These are phyloP conservation scores for Paecilomyces sp. DNA, from an alignment of 2,329 filamentous ascomycete species.

Conservation along the genomic window DNA sequence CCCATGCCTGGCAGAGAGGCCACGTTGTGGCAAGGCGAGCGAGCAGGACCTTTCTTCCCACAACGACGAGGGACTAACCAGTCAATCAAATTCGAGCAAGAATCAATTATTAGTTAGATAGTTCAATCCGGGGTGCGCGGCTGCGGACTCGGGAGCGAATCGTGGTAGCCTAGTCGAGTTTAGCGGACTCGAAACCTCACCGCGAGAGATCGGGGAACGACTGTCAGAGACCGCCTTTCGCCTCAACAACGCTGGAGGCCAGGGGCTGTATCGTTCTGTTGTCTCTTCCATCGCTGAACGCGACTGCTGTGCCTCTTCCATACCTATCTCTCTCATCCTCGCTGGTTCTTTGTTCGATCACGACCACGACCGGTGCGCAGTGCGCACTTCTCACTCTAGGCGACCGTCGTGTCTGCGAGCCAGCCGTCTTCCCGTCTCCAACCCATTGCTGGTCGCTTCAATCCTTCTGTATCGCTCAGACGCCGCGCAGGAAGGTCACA, in stretches of 20 bases:
- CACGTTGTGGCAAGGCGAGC: not conserved
- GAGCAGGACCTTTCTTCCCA: too few species aligned
- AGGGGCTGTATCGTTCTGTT: not conserved
- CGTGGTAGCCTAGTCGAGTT: not conserved
- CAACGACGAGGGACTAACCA: too few species aligned
- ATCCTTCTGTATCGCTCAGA: not conserved
- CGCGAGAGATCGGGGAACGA: not conserved
- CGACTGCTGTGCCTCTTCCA: not conserved
- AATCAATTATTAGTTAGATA: too few species aligned
- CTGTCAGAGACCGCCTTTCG: not conserved
- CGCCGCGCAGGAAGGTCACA: not conserved
- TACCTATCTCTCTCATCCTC: not conserved
- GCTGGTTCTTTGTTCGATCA: not conserved
- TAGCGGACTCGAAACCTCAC: not conserved
- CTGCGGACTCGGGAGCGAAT: not conserved
- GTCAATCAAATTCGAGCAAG: too few species aligned
- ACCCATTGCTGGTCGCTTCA: not conserved
- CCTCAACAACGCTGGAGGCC: not conserved
- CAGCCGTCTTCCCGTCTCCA: not conserved
- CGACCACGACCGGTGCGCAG: not conserved
- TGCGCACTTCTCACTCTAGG: not conserved
- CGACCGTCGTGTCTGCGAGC: not conserved
- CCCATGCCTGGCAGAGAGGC: not conserved
- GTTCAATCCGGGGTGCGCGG: not conserved
- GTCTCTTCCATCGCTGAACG: not conserved